Evolutionary conservation across 345 rosid genomes (phyloP).

Genomic region (Mangifera indica): DNA sequence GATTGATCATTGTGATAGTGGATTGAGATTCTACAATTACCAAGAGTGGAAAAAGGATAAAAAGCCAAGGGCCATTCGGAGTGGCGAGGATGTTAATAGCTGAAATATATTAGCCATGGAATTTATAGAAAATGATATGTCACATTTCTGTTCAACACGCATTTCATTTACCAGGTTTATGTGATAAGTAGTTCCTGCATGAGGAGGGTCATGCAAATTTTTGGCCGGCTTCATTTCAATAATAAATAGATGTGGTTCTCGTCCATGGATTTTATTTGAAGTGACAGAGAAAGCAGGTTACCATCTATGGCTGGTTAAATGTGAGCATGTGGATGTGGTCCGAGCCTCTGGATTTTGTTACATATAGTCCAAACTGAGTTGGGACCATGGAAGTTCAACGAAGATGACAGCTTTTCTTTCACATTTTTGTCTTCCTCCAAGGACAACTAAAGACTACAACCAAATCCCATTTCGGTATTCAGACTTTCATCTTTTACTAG

Average conservation of each 20-base stretch:
- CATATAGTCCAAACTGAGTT: not conserved
- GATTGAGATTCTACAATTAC: conserved; percentile 22
- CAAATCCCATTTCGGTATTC: too few species aligned
- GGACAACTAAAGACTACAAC: too few species aligned
- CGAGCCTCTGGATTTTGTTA: not conserved
- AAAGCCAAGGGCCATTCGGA: conserved; percentile 27
- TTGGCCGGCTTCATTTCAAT: too few species aligned
- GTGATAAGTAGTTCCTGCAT: conserved; percentile 13
- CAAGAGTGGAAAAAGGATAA: conserved; percentile 29
- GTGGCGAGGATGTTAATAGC: not conserved
- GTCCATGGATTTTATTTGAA: too few species aligned
- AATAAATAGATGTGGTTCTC: too few species aligned
- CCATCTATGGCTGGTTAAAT: too few species aligned
- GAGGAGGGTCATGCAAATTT: not conserved
- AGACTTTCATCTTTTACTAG: too few species aligned
- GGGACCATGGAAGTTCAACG: conserved; percentile 3
- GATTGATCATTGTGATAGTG: conserved; percentile 18
- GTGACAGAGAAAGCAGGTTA: too few species aligned
- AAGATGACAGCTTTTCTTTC: not conserved
- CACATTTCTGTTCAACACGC: too few species aligned
- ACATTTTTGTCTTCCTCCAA: too few species aligned
- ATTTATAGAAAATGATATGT: conserved; percentile 5
- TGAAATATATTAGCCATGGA: not conserved
- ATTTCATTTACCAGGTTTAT: not conserved
- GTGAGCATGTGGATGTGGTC: not conserved